Evolutionary conservation across 306 rosid genomes (phyloP).

Genomic region (Medicago lupulina): DNA sequence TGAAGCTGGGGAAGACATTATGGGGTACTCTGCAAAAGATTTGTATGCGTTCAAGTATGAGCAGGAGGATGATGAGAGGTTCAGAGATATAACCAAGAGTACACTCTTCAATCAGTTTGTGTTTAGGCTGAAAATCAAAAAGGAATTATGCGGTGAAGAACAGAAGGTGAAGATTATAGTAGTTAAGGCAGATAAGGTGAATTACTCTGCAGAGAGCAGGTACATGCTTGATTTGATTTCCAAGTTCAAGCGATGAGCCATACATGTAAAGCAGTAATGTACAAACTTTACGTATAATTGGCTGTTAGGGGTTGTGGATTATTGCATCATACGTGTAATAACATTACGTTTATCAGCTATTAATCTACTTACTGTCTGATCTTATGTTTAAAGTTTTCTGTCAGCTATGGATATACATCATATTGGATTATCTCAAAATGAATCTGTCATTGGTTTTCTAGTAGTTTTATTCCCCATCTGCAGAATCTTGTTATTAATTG

Average conservation of each 20-base stretch:
- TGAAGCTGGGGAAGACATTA: conserved; percentile 90
- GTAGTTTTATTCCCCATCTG: conserved; percentile 23
- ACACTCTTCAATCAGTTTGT: conserved; percentile 69
- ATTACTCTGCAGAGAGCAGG: conserved; percentile 73
- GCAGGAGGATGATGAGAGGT: conserved; percentile 68
- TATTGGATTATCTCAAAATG: conserved; percentile 23
- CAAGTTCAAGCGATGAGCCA: conserved; percentile 37
- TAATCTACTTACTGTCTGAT: conserved; percentile 12
- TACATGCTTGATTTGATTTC: conserved; percentile 71
- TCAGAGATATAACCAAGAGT: conserved; percentile 67
- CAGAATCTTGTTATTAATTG: conserved; percentile 32
- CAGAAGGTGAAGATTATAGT: conserved; percentile 86
- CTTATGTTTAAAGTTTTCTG: conserved; percentile 22
- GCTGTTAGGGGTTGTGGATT: conserved; percentile 8
- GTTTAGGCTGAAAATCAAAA: conserved; percentile 85
- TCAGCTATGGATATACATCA: conserved; percentile 29
- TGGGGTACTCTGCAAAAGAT: conserved; percentile 81
- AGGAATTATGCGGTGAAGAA: conserved; percentile 85
- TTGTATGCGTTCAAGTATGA: conserved; percentile 77
- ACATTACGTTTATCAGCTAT: conserved; percentile 4
- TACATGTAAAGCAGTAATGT: conserved; percentile 6
- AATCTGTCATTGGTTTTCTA: conserved; percentile 1
- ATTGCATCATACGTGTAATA: conserved; percentile 3
- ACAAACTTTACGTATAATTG: conserved; percentile 11
- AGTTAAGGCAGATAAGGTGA: conserved; percentile 81